A percentile compares a stretch with the other conserved stretches of the same genome.
Evolutionary conservation across 352 stramenopile species (phyloP).

Genomic region (Globisporangium orthogonon): DNA sequence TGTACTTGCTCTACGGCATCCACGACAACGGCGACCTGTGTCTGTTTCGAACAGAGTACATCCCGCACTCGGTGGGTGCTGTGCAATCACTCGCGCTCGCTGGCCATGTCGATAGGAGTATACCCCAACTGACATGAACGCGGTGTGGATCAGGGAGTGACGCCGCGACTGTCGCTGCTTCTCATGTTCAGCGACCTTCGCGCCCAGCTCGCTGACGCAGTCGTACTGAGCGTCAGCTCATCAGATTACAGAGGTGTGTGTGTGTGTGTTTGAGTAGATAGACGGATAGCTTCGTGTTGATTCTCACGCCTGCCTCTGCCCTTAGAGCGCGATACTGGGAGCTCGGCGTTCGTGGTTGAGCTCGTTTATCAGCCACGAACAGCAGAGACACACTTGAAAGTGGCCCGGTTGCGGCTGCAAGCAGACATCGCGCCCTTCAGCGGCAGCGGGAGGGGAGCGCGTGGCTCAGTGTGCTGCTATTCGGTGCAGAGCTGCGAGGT

Average conservation of each 20-base stretch:
- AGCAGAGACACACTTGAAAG: constrained; percentile 37
- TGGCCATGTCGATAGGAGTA: not conserved
- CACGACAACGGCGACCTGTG: constrained; percentile 69
- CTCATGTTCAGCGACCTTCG: constrained; percentile 40
- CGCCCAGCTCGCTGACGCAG: constrained; percentile 37
- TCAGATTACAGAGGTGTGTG: constrained; percentile 60
- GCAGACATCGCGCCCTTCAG: constrained; percentile 22
- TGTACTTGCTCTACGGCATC: constrained; percentile 59
- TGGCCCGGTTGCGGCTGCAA: constrained; percentile 55
- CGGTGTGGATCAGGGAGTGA: constrained; percentile 30
- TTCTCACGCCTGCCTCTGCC: not conserved
- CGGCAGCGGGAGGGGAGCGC: constrained; percentile 10
- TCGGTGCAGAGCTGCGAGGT: constrained; percentile 56
- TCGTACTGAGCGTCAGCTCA: constrained; percentile 50
- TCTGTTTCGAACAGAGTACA: constrained; percentile 60
- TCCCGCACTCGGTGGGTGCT: constrained; percentile 56
- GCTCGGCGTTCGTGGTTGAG: constrained; percentile 47
- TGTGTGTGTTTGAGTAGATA: not conserved
- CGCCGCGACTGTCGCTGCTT: constrained; percentile 50
- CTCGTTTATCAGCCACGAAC: constrained; percentile 45
- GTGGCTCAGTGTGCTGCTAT: constrained; percentile 25
- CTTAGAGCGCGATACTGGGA: constrained; percentile 46
- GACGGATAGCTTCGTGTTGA: not conserved
- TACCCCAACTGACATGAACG: not conserved
- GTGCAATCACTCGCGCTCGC: not conserved